These are phyloP conservation scores for Carpinus viminea DNA, from an alignment of 306 rosid species.

Conservation along the genomic window DNA sequence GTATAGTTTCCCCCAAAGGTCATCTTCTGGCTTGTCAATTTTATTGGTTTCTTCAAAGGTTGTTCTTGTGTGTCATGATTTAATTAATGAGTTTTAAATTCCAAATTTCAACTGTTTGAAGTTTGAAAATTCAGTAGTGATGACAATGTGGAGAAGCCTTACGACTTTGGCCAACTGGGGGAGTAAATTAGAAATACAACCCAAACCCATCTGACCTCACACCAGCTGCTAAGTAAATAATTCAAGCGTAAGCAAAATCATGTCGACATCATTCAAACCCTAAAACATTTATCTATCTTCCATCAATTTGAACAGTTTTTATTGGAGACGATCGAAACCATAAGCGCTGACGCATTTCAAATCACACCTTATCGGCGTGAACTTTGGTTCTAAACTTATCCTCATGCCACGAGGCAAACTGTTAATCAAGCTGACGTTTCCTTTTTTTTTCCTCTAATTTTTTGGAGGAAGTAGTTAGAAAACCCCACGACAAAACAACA, in stretches of 20 bases:
- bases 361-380: neutral
- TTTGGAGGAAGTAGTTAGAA: too few species aligned
- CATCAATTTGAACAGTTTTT: neutral
- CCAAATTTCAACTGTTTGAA: neutral
- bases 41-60: slow-evolving; percentile 41
- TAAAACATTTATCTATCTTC: slow-evolving; percentile 24
- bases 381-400: neutral
- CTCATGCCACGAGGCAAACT: neutral
- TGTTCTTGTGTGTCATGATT: slow-evolving; percentile 34
- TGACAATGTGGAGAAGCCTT: slow-evolving; percentile 41
- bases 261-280: slow-evolving; percentile 25
- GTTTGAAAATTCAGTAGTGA: slow-evolving; percentile 34
- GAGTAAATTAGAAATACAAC: neutral
- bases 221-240: neutral
- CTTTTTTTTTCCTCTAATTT: too few species aligned
- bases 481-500: too few species aligned
- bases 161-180: slow-evolving; percentile 29
- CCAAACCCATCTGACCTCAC: neutral
- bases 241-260: neutral
- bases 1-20: slow-evolving; percentile 28
- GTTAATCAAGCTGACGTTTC: neutral
- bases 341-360: neutral
- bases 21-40: slow-evolving; percentile 33
- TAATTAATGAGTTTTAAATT: slow-evolving; percentile 24
- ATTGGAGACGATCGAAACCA: neutral